Evolutionary conservation across 2,329 filamentous ascomycete species (phyloP).

Genomic region (Paecilomyces niveus): DNA sequence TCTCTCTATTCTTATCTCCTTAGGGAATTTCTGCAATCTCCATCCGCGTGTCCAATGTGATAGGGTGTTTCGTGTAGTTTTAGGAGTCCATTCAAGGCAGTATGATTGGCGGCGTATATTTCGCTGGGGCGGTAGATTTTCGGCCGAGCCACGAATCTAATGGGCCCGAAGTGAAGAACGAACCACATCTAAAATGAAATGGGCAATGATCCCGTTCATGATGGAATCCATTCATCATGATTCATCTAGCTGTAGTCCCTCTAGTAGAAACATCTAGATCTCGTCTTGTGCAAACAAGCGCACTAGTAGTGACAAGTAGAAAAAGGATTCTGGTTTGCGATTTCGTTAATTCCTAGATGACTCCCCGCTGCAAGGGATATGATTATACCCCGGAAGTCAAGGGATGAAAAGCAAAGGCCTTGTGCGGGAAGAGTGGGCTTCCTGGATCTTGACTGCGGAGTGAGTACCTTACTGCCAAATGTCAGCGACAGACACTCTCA

Average conservation of each 20-base stretch:
- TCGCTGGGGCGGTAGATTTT: too few relatives aligned
- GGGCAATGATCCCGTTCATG: background rate
- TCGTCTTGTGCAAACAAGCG: background rate
- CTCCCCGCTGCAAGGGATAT: background rate
- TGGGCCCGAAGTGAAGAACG: background rate
- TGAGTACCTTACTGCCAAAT: background rate
- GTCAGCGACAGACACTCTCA: background rate
- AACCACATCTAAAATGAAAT: background rate
- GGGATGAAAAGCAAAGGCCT: background rate
- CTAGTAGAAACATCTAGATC: background rate
- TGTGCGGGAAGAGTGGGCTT: background rate
- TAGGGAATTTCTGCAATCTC: background rate
- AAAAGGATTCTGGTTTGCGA: background rate
- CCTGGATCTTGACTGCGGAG: background rate
- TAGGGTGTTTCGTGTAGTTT: background rate
- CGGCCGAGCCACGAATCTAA: background rate
- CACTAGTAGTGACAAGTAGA: background rate
- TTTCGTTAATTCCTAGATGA: background rate
- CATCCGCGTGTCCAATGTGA: background rate
- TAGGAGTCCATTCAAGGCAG: background rate
- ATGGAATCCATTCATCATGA: background rate
- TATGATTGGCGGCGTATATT: background rate
- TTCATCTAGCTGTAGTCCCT: too few relatives aligned
- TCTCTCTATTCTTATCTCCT: background rate
- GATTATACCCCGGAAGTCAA: background rate